These are phyloP conservation scores for Aspergillus sp. DNA, from an alignment of 2,329 filamentous ascomycete genomes.

Conservation along the genomic window DNA sequence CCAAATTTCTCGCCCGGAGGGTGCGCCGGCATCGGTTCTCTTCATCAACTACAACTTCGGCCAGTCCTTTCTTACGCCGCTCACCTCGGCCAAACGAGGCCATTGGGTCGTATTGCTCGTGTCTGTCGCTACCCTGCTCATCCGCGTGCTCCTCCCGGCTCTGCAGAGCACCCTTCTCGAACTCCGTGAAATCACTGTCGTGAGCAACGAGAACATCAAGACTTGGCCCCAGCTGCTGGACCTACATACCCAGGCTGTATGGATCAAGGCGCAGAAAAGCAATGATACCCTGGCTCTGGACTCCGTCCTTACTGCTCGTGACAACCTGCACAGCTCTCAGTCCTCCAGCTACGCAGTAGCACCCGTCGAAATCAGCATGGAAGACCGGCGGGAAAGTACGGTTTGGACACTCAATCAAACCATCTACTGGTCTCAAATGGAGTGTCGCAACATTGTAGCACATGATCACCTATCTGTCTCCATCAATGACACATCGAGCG, in stretches of 20 bases:
- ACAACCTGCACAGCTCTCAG: constrained; percentile 25
- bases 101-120: constrained; percentile 37
- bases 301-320: constrained; percentile 21
- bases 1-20: constrained; percentile 37
- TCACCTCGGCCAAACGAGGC: constrained; percentile 31
- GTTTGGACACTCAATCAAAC: constrained; percentile 38
- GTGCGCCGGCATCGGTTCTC: constrained; percentile 34
- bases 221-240: constrained; percentile 33
- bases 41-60: constrained; percentile 43
- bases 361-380: constrained; percentile 33
- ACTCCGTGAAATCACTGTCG: constrained; percentile 29
- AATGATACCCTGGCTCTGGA: constrained; percentile 26
- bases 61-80: constrained; percentile 37
- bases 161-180: constrained; percentile 36
- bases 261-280: constrained; percentile 33
- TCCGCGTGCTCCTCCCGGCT: constrained; percentile 36
- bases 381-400: constrained; percentile 23
- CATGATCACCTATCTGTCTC: constrained; percentile 24
- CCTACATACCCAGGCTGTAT: constrained; percentile 30
- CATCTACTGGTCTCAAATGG: constrained; percentile 33
- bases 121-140: constrained; percentile 33
- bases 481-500: constrained; percentile 20
- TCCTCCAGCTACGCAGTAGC: constrained; percentile 34
- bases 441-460: constrained; percentile 25
- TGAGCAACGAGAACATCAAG: constrained; percentile 25